Percentiles rank a stretch among this genome's conserved stretches.
Conservation (phyloP, 352 stramenopile genomes). For the Phytophthora sojae region DNA sequence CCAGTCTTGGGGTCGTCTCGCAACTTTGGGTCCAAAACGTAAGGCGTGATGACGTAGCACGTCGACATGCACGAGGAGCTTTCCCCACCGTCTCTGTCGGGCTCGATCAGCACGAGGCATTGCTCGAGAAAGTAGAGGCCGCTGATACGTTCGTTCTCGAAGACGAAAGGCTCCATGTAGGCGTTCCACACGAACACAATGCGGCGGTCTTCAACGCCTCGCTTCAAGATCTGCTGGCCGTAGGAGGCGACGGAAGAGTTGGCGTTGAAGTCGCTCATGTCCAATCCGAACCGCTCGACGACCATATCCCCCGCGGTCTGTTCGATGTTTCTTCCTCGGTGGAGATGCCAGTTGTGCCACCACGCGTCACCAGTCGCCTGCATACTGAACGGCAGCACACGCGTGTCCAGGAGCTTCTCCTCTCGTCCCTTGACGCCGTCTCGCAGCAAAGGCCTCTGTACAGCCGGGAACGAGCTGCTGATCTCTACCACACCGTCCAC, state of each 20-base stretch:
- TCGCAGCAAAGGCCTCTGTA: slow-evolving; percentile 26
- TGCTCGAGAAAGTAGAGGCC: slow-evolving; percentile 57
- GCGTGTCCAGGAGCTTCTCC: slow-evolving; percentile 37
- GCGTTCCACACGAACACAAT: slow-evolving; percentile 66
- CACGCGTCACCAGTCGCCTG: slow-evolving; percentile 33
- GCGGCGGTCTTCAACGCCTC: slow-evolving; percentile 53
- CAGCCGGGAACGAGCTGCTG: slow-evolving; percentile 12
- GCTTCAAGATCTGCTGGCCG: slow-evolving; percentile 57
- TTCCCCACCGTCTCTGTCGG: slow-evolving; percentile 23
- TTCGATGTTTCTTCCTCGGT: slow-evolving; percentile 18
- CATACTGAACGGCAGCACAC: slow-evolving; percentile 38
- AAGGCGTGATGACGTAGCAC: slow-evolving; percentile 55
- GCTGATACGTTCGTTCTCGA: slow-evolving; percentile 46
- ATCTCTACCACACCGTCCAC: slow-evolving; percentile 27
- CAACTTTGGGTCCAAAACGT: slow-evolving; percentile 35
- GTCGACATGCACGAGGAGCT: slow-evolving; percentile 54
- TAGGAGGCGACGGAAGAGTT: slow-evolving; percentile 51
- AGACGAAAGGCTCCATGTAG: slow-evolving; percentile 61
- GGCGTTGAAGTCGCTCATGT: slow-evolving; percentile 49
- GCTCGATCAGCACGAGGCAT: slow-evolving; percentile 66
- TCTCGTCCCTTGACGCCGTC: slow-evolving; percentile 38
- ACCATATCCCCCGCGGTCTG: slow-evolving; percentile 47
- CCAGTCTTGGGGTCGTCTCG: slow-evolving; percentile 27
- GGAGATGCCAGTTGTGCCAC: slow-evolving; percentile 36
- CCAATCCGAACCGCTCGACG: slow-evolving; percentile 54